These are phyloP conservation scores for Thermothelomyces thermophilus DNA, from an alignment of 2,329 filamentous ascomycete genomes.

Conservation along the genomic window DNA sequence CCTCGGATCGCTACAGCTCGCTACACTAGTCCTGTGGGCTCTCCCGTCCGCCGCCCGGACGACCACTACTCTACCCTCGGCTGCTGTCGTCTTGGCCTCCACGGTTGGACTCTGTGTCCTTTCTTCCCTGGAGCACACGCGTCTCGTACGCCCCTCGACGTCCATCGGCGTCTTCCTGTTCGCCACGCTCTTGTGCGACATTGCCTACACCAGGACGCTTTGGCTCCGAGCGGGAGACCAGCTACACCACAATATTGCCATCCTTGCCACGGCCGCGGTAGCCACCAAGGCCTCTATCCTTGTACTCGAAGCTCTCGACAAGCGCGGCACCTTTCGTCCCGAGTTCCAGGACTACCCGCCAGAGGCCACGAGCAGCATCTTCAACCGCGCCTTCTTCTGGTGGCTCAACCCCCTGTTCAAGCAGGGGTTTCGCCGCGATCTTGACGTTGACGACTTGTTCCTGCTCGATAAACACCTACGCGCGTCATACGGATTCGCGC, in stretches of 20 bases:
- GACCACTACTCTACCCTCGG: conserved; percentile 27
- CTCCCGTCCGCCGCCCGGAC: conserved; percentile 21
- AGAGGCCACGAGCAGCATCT: conserved; percentile 24
- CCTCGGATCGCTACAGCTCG: conserved; percentile 24
- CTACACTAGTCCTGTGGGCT: conserved; percentile 25
- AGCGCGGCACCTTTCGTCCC: conserved; percentile 21
- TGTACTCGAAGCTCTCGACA: conserved; percentile 30
- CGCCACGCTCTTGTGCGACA: conserved; percentile 30
- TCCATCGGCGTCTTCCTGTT: conserved; percentile 31
- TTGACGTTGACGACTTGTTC: conserved; percentile 23
- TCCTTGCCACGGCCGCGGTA: conserved; percentile 26
- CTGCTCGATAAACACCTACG: conserved; percentile 21
- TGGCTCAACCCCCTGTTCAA: conserved; percentile 25
- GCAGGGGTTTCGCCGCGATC: conserved; percentile 18
- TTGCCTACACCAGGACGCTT: conserved; percentile 30
- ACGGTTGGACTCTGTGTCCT: conserved; percentile 28
- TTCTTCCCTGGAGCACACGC: conserved; percentile 33
- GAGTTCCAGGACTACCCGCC: conserved; percentile 17
- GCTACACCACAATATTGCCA: conserved; percentile 19
- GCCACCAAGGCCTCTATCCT: conserved; percentile 28
- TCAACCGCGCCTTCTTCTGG: conserved; percentile 23
- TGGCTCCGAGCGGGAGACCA: conserved; percentile 28
- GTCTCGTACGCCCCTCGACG: conserved; percentile 29
- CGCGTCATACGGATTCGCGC: conserved; percentile 11
- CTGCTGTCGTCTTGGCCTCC: conserved; percentile 26